Base-by-base conservation (phyloP, 495 filamentous ascomycete genomes). In the Aspergillus heteromorphus region DNA sequence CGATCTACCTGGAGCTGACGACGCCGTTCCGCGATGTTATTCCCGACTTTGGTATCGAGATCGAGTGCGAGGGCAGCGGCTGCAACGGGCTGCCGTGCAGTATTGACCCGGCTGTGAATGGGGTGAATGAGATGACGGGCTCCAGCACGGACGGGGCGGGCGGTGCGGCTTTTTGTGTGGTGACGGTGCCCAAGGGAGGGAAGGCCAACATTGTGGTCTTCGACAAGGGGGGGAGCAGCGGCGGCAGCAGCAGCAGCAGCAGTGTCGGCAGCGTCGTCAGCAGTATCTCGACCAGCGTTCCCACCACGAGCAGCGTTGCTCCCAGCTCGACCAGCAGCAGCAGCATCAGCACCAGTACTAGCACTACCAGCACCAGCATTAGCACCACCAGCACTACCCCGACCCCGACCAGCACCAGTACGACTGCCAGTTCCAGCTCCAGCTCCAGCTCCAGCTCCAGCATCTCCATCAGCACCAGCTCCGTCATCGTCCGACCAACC, bases 51-150 rank as follows among this genome's bases (percentile, higher is more conserved):
- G 87, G 88, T 61, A 69, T 91, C 30, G 82, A 82, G 60, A 85
- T 92, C 60, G 81, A 83, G 61, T 92, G 88, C 63, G 67, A 71
- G 2, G 80, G 77, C n/a, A 77, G 70, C 21, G 79, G 76, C 20
- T 92, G 88, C 73, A 85, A 87, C 59, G 87, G 87, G 27, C 71
- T 87, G 13, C 87, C 87, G 4, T 92, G 88, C 73, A 77, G 75
- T 54, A 89, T 91, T 60, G 82, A 91, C 63, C 87, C 87, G 4
- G 68, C 75, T 36, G 71, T 77, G 42, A 75, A 82, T 63, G 74
- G 67, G 16, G 79, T 91, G 45, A 81, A 83, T 53, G 83, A 87
- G 62, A 78, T 86, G 45, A 73, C 71, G 19, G 80, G 79, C 29
- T 66, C 72, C 51, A 59, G 66, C 43, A 65, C 76, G 41, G 70